Evolutionary conservation across 2,329 filamentous ascomycete genomes (phyloP).

Genomic region (Phialophora expanda): DNA sequence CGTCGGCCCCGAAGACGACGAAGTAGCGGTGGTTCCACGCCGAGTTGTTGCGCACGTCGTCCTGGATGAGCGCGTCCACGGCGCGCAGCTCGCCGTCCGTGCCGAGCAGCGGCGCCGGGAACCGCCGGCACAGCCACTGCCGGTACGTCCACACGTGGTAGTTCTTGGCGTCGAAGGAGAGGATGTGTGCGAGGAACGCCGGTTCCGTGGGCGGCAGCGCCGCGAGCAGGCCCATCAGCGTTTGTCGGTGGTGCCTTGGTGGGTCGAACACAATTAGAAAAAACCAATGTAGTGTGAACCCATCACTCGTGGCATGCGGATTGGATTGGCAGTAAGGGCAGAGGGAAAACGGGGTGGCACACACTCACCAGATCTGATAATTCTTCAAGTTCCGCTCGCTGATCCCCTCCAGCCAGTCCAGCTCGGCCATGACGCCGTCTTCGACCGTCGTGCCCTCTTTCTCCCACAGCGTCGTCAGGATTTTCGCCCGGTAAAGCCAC

Average conservation of each 20-base stretch:
- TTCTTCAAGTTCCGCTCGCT: conserved; percentile 89
- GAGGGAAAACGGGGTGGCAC: too few species aligned
- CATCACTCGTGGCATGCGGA: too few species aligned
- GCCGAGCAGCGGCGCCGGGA: conserved; percentile 45
- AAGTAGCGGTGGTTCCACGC: conserved; percentile 98
- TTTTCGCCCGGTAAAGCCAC: conserved; percentile 91
- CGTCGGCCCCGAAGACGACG: conserved; percentile 72
- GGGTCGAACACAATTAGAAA: conserved; percentile 26
- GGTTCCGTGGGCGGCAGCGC: conserved; percentile 69
- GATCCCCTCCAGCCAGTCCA: conserved; percentile 83
- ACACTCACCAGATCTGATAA: conserved; percentile 85
- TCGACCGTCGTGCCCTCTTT: conserved; percentile 54
- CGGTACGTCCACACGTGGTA: conserved; percentile 99
- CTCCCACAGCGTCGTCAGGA: conserved; percentile 61
- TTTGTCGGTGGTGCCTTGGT: conserved; percentile 67
- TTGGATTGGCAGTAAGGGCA: too few species aligned
- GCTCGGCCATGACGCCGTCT: conserved; percentile 60
- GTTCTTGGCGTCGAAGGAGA: conserved; percentile 88
- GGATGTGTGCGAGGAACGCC: conserved; percentile 78
- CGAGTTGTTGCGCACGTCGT: conserved; percentile 92
- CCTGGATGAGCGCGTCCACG: conserved; percentile 72
- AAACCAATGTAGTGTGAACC: too few species aligned
- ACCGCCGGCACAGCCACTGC: conserved; percentile 73
- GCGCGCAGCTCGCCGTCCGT: conserved; percentile 68
- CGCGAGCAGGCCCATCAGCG: conserved; percentile 61